These are phyloP conservation scores for Oryza australiensis DNA, from an alignment of 176 grass and related monocot genomes.

Conservation along the genomic window DNA sequence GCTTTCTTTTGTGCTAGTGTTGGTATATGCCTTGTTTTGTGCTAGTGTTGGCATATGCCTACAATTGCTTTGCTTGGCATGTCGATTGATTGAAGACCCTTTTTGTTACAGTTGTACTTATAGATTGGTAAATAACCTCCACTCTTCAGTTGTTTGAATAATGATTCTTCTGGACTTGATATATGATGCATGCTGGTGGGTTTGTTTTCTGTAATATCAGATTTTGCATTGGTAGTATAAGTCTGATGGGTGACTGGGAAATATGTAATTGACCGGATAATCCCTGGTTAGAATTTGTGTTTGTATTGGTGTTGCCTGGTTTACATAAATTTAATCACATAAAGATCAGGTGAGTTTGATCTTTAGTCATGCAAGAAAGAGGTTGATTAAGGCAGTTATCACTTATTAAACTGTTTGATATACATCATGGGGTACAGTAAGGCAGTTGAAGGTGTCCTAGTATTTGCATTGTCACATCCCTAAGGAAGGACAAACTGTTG, in stretches of 20 bases:
- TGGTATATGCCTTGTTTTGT: conserved; percentile 16
- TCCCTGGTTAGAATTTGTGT: background rate
- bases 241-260: background rate
- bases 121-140: background rate
- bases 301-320: conserved; percentile 6
- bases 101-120: background rate
- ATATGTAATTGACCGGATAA: background rate
- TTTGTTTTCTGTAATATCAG: conserved; percentile 8
- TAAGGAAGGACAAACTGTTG: background rate
- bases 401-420: background rate
- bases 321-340: background rate
- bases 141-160: background rate
- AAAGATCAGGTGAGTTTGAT: conserved; percentile 29
- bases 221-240: conserved; percentile 3
- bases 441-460: background rate
- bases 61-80: background rate
- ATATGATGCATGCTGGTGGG: background rate
- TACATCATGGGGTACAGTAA: background rate
- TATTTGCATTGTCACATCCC: conserved; percentile 1
- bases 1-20: background rate
- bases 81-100: background rate
- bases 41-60: background rate
- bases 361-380: background rate
- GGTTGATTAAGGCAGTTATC: background rate
- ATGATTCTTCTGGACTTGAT: background rate